Evolutionary conservation across 306 rosid species (phyloP), one percentile per base, ranked within the genome.

Genomic region (Pyrus communis): DNA sequence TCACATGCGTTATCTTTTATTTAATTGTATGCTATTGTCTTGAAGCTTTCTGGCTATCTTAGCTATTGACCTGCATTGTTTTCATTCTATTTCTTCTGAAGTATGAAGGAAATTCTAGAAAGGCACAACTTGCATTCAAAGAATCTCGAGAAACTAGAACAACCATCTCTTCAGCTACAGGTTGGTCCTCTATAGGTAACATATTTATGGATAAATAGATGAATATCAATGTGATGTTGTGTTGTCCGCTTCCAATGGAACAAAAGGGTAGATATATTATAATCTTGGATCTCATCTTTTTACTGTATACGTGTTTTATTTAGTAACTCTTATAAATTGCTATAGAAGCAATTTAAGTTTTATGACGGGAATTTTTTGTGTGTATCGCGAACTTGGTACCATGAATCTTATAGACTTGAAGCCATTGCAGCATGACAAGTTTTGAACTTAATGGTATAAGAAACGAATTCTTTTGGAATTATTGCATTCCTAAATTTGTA

Each of bases 81-180:
- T 51, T 51, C 40, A 15, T n/a, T 82, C 71, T 62, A 70, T 38
- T 17, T 67, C 38, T 79, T 82, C 7, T 80, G 84, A 78, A 93
- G 98, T 80, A 89, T 87, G 96, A 92, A 80, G 87, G 93, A 89
- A 70, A 88, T 92, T 62, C 85, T 95, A 17, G 97, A 89, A 49
- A 90, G 87, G 80, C 91, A 87, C 83, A 71, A 88, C 77, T 72
- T 95, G 90, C 95, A 90, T 79, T 88, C 98, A 25, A 92, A 86
- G 87, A 95, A 92, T 67, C 85, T 95, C 31, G 79, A 75, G 61
- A 90, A 88, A 79, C 55, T 86, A 80, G 93, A 87, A 55, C 93
- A 87, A 66, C 97, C 97, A 2, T 92, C 93, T 77, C 97, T 92
- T n/a, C 93, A 92, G 83, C 78, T 95, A 75, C 96, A 92, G 98